Evolutionary conservation across 176 grass and related monocot genomes (phyloP), one percentile per base, ranked within the genome.

Genomic region (Ensete glaucum): DNA sequence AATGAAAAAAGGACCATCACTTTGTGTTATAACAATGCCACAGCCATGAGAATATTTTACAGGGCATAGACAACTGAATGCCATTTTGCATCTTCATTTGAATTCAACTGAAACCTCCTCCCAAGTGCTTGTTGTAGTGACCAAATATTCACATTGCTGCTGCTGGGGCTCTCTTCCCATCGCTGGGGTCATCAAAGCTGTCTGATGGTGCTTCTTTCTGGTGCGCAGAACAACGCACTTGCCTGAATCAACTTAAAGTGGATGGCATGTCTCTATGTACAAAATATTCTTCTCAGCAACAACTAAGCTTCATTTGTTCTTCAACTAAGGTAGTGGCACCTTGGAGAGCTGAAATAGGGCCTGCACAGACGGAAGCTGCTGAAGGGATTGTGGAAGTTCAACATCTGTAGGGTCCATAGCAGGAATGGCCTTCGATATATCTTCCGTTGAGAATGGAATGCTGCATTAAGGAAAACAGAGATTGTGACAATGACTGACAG

Each of bases 341-440:
- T 98, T 86, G 75, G 75, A 21, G 73, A 74, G 85, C 73, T 27
- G 29, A 7, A 83, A n/a, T 49, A 99, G 78, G 24, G 88, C 78
- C 80, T 89, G 90, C 43, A 76, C 84, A n/a, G 88, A 89, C 71
- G 82, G 56, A 67, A 89, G 81, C 50, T 82, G 81, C 62, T 77
- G 75, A 76, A 99, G 82, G 5, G 48, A 83, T 85, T 81, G 85
- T 7, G 95, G 90, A 78, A 94, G 82, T 75, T 89, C 81, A 3
- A 89, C 62, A 27, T 91, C 91, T 48, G 82, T 74, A 29, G 88
- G 88, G 74, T 99, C 86, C 56, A 89, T 87, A 22, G 80, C 58
- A 9, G 95, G 91, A 79, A 99, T 89, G 52, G 95, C 95, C 48
- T 94, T 94, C 23, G 95, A 99, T 49, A 99, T 82, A 89, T 99